phyloP scores from a whole-genome alignment of 2,329 filamentous ascomycete species.

The Neonectria magnoliae region DNA sequence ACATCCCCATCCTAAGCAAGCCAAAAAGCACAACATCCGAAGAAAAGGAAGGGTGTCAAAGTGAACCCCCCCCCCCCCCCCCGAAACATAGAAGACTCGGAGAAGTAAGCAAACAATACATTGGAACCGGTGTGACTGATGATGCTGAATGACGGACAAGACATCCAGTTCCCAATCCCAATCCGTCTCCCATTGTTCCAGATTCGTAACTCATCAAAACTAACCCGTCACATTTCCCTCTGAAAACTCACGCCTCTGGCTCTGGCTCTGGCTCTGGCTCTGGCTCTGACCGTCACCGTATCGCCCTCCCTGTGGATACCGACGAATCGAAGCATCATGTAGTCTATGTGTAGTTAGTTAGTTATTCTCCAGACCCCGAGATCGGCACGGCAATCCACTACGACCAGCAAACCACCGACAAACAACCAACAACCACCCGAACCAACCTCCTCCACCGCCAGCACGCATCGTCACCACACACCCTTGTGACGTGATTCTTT shows the following conservation, averaged over 20 bases:
- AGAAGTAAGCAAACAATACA: background rate
- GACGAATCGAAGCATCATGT: background rate
- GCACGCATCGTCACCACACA: background rate
- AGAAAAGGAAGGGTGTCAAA: background rate
- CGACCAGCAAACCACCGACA: no score
- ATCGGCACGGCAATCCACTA: background rate
- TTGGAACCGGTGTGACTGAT: background rate
- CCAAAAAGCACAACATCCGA: background rate
- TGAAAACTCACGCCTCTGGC: background rate
- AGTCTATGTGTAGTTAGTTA: no score
- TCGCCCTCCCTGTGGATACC: background rate
- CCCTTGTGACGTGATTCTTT: background rate
- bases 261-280: background rate
- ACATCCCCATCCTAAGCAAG: background rate
- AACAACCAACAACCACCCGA: background rate
- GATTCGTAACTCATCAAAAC: background rate
- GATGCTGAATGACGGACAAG: background rate
- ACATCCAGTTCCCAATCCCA: background rate
- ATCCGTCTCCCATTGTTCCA: background rate
- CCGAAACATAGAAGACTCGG: background rate
- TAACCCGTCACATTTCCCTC: slow-evolving; percentile 1
- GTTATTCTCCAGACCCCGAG: slow-evolving; percentile 1
- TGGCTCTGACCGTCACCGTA: slow-evolving; percentile 1
- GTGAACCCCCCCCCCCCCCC: background rate
- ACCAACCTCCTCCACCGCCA: background rate